phyloP scores from a whole-genome alignment of 106 monocot species.

The Allium sativum region DNA sequence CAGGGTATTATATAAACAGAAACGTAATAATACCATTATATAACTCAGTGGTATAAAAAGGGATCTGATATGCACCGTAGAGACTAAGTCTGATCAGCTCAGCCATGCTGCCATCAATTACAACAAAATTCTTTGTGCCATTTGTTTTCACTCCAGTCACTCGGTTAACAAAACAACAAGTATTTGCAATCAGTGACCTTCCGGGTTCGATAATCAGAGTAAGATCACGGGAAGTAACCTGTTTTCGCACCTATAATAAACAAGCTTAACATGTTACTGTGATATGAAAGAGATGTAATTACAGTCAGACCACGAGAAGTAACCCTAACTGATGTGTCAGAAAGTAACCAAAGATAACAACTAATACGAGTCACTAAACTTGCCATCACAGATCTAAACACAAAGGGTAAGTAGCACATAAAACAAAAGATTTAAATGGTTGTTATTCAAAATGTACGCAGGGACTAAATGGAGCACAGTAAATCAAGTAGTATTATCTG shows the following conservation, averaged over 20 bases:
- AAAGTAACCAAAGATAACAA: not conserved
- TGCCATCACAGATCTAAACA: not conserved
- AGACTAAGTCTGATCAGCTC: constrained; percentile 94
- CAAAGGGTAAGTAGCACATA: too few species aligned
- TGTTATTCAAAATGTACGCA: too few species aligned
- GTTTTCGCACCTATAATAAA: constrained; percentile 55
- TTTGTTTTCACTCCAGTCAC: constrained; percentile 97
- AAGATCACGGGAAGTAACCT: constrained; percentile 65
- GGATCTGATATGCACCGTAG: constrained; percentile 92
- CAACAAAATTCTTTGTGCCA: constrained; percentile 91
- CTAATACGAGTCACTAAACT: not conserved
- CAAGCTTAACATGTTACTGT: not conserved
- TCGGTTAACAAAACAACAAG: constrained; percentile 90
- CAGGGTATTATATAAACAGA: too few species aligned
- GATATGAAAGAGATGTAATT: not conserved
- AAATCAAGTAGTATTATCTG: too few species aligned
- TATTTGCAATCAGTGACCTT: constrained; percentile 93
- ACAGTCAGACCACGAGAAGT: too few species aligned
- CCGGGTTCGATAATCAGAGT: constrained; percentile 95
- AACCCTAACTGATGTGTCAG: not conserved
- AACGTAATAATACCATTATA: too few species aligned
- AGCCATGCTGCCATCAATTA: constrained; percentile 91
- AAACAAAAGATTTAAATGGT: too few species aligned
- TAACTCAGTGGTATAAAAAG: too few species aligned
- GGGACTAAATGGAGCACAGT: too few species aligned